These are phyloP conservation scores for Capsicum rhomboideum DNA, from an alignment of 257 asterid species.

Conservation along the genomic window DNA sequence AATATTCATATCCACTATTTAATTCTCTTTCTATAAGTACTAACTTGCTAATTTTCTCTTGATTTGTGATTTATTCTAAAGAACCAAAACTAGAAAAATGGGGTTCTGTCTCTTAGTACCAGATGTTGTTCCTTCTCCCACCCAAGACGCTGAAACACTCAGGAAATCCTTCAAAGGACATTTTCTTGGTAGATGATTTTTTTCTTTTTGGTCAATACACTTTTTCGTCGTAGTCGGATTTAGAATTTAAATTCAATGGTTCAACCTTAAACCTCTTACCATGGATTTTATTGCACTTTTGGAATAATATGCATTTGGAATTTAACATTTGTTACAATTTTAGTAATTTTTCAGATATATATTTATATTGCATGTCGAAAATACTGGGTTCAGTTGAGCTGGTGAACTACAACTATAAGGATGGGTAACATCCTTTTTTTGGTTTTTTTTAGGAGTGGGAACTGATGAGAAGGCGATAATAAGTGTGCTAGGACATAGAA, in stretches of 20 bases:
- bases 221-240: no score
- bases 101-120: constrained; percentile 42
- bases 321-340: neutral
- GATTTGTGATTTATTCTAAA: no score
- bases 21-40: neutral
- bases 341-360: neutral
- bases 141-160: constrained; percentile 49
- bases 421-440: neutral
- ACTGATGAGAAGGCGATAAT: constrained; percentile 63
- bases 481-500: constrained; percentile 50
- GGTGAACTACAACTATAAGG: neutral
- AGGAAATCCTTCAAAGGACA: constrained; percentile 43
- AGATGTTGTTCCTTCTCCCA: constrained; percentile 55
- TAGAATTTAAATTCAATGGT: neutral
- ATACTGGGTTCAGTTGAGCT: neutral
- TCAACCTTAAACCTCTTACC: neutral
- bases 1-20: neutral
- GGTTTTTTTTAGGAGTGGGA: constrained; percentile 40
- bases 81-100: constrained; percentile 18
- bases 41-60: neutral
- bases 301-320: no score
- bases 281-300: no score
- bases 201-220: no score
- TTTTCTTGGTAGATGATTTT: neutral
- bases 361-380: neutral